These are phyloP conservation scores for Xylaria bambusicola DNA, from an alignment of 495 filamentous ascomycete genomes.

Conservation along the genomic window DNA sequence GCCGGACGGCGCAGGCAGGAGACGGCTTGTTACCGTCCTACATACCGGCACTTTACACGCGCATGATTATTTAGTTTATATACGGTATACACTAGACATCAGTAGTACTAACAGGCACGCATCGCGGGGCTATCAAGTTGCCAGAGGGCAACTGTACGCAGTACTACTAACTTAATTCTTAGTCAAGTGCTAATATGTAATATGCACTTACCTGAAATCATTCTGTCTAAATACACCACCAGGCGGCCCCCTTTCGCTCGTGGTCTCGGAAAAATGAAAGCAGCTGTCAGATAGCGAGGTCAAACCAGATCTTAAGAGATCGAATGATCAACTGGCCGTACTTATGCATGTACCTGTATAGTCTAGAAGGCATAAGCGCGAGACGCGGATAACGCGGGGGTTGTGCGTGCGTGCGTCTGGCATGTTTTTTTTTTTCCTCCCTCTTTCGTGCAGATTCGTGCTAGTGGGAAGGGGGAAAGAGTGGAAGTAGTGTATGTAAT, in stretches of 20 bases:
- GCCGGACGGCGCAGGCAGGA: background rate
- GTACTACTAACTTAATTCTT: no score
- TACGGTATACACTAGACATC: background rate
- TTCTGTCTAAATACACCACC: no score
- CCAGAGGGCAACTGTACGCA: no score
- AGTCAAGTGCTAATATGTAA: no score
- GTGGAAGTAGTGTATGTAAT: no score
- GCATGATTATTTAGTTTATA: constrained; percentile 5
- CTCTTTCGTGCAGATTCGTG: background rate
- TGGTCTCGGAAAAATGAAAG: background rate
- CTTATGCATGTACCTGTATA: background rate
- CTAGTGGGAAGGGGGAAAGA: no score
- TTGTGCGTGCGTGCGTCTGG: no score
- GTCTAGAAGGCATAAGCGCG: constrained; percentile 1
- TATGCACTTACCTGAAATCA: no score
- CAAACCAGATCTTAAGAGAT: background rate
- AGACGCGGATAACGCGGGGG: constrained; percentile 12
- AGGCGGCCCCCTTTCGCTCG: background rate
- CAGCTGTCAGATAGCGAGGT: background rate
- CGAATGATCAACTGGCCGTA: background rate
- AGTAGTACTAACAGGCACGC: background rate
- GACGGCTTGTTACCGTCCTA: constrained; percentile 6
- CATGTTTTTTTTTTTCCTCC: background rate
- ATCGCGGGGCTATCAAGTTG: background rate
- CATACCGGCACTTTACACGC: constrained; percentile 7